Percentiles rank a stretch among this genome's conserved stretches.
Conservation (phyloP, 2,329 filamentous ascomycete species). For the Aspergillus sp. region DNA sequence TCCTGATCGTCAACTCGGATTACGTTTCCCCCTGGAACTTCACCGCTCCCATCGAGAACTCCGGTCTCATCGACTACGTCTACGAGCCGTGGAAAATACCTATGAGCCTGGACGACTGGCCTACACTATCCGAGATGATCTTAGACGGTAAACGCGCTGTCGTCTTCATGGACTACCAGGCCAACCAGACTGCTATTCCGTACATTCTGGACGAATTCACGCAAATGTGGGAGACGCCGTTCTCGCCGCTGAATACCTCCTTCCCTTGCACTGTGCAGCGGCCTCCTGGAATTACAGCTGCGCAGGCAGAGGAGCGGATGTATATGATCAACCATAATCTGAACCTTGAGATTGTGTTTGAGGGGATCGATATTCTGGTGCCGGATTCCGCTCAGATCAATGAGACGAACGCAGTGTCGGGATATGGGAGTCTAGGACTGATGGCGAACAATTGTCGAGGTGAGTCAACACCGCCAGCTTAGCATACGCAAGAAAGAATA, state of each 20-base stretch:
- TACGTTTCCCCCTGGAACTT: constrained; percentile 67
- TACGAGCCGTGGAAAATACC: constrained; percentile 72
- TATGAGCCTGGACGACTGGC: constrained; percentile 77
- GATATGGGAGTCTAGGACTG: constrained; percentile 67
- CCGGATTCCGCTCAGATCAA: constrained; percentile 72
- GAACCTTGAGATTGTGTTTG: constrained; percentile 73
- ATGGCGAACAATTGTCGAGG: constrained; percentile 65
- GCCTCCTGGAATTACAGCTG: constrained; percentile 64
- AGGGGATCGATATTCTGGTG: constrained; percentile 65
- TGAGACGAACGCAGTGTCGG: constrained; percentile 69
- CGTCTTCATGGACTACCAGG: constrained; percentile 82
- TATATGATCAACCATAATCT: constrained; percentile 92
- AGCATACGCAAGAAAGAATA: too few relatives aligned
- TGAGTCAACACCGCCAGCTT: constrained; percentile 28
- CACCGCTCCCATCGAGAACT: constrained; percentile 66
- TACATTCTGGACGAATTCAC: constrained; percentile 87
- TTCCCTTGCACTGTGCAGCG: constrained; percentile 82
- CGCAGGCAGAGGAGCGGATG: constrained; percentile 62
- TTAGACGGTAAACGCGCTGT: constrained; percentile 69
- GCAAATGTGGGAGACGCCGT: constrained; percentile 89
- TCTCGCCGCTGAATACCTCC: constrained; percentile 66
- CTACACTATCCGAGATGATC: constrained; percentile 77
- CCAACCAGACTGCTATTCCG: constrained; percentile 78
- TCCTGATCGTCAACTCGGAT: constrained; percentile 82
- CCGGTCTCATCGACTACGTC: constrained; percentile 71